Conservation (phyloP, 2,329 filamentous ascomycete species). For the Ophiocordyceps camponoti-floridani region DNA sequence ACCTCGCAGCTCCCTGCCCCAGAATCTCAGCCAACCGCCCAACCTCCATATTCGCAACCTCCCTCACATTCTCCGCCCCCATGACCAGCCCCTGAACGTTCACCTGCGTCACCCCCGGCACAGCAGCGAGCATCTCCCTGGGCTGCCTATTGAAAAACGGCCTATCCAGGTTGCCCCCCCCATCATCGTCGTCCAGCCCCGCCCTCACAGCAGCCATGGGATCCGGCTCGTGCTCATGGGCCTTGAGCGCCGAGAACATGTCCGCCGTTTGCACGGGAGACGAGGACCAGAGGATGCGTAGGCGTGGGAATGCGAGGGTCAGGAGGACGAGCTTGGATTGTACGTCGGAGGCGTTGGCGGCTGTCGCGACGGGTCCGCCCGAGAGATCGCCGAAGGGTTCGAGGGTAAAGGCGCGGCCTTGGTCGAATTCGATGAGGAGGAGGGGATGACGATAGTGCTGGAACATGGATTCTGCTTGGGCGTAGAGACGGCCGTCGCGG, state of each 20-base stretch:
- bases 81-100: slow-evolving; percentile 57
- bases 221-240: slow-evolving; percentile 77
- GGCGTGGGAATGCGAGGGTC: slow-evolving; percentile 74
- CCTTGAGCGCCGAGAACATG: slow-evolving; percentile 88
- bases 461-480: slow-evolving; percentile 86
- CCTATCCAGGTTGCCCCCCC: slow-evolving; percentile 16
- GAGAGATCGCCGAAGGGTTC: slow-evolving; percentile 58
- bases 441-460: slow-evolving; percentile 79
- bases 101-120: slow-evolving; percentile 71
- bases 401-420: slow-evolving; percentile 91
- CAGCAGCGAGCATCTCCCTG: slow-evolving; percentile 73
- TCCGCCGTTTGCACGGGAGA: slow-evolving; percentile 92
- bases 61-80: slow-evolving; percentile 56
- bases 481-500: slow-evolving; percentile 78
- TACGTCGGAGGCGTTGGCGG: slow-evolving; percentile 48
- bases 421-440: slow-evolving; percentile 93
- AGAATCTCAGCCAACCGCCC: slow-evolving; percentile 56
- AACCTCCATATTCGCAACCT: slow-evolving; percentile 73
- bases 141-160: slow-evolving; percentile 59
- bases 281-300: slow-evolving; percentile 86
- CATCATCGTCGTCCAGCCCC: slow-evolving; percentile 44
- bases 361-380: slow-evolving; percentile 43
- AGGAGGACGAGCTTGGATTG: slow-evolving; percentile 86
- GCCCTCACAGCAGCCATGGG: slow-evolving; percentile 71
- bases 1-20: slow-evolving; percentile 55